phyloP scores from a whole-genome alignment of 768 basidiomycete species.

The Suillus placidus region DNA sequence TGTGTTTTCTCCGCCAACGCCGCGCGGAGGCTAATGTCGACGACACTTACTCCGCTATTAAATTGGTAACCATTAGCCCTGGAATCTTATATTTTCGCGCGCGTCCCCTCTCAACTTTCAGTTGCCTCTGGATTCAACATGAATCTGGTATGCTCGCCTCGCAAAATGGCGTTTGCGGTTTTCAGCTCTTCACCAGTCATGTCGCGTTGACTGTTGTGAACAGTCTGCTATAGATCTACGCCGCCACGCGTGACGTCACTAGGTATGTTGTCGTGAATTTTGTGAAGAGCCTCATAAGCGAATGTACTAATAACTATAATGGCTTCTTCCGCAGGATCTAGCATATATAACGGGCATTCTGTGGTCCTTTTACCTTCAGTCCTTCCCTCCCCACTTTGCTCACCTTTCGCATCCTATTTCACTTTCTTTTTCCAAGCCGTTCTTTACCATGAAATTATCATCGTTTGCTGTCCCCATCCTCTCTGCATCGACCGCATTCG shows the following conservation, averaged over 20 bases:
- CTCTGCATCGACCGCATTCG: slow-evolving; percentile 17
- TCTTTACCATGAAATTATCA: slow-evolving; percentile 22
- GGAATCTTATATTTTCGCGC: not conserved
- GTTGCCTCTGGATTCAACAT: not conserved
- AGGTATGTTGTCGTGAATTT: slow-evolving; percentile 3
- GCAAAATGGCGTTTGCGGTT: not conserved
- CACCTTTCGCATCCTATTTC: not conserved
- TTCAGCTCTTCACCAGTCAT: not conserved
- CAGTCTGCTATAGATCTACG: not conserved
- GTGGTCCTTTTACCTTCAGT: not conserved
- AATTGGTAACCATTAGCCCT: not conserved
- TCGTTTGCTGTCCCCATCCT: slow-evolving; percentile 23
- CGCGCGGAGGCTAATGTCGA: not conserved
- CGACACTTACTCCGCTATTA: not conserved
- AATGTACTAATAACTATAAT: slow-evolving; percentile 1
- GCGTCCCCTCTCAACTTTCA: not conserved
- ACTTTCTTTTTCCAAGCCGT: slow-evolving; percentile 9
- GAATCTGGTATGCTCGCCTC: not conserved
- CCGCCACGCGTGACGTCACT: not conserved
- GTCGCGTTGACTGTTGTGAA: not conserved
- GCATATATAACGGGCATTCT: slow-evolving; percentile 10
- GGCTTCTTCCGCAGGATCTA: not conserved
- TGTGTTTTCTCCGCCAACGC: not conserved
- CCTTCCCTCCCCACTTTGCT: not conserved
- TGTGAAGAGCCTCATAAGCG: slow-evolving; percentile 3